These are phyloP conservation scores for Acrodontium crateriforme DNA, from an alignment of 2,329 filamentous ascomycete genomes.

Conservation along the genomic window DNA sequence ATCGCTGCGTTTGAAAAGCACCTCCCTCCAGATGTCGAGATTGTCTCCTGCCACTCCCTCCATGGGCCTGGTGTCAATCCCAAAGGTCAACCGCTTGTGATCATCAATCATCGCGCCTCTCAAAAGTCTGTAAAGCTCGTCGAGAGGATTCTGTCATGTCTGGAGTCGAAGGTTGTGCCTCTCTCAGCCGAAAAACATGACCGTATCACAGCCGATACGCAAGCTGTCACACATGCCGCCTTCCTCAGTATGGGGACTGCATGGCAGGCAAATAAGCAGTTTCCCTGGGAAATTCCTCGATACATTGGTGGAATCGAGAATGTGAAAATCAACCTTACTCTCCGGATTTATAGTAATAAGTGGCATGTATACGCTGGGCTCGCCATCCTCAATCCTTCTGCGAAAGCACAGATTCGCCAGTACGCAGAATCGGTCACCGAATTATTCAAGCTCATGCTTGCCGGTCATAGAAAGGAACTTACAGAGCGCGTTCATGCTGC, in stretches of 20 bases:
- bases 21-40: constrained; percentile 77
- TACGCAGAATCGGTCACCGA: constrained; percentile 88
- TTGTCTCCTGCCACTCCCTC: constrained; percentile 90
- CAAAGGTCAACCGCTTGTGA: constrained; percentile 75
- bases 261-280: constrained; percentile 89
- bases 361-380: constrained; percentile 99
- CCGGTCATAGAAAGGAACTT: constrained; percentile 64
- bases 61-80: constrained; percentile 87
- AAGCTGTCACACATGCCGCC: constrained; percentile 93
- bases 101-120: constrained; percentile 86
- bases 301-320: constrained; percentile 98
- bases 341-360: constrained; percentile 96
- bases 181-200: constrained; percentile 82
- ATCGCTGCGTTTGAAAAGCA: constrained; percentile 85
- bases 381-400: constrained; percentile 89
- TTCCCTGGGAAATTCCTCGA: constrained; percentile 91
- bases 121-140: constrained; percentile 64
- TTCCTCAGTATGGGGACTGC: constrained; percentile 95
- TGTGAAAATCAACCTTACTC: constrained; percentile 95
- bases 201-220: constrained; percentile 93
- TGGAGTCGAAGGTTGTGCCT: constrained; percentile 74
- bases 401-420: constrained; percentile 82
- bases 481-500: constrained; percentile 64
- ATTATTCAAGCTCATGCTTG: constrained; percentile 93
- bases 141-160: constrained; percentile 65